A percentile compares a stretch with the other conserved stretches of the same genome.
Conservation (phyloP, 345 rosid species). For the Raphanus raphanistrum region DNA sequence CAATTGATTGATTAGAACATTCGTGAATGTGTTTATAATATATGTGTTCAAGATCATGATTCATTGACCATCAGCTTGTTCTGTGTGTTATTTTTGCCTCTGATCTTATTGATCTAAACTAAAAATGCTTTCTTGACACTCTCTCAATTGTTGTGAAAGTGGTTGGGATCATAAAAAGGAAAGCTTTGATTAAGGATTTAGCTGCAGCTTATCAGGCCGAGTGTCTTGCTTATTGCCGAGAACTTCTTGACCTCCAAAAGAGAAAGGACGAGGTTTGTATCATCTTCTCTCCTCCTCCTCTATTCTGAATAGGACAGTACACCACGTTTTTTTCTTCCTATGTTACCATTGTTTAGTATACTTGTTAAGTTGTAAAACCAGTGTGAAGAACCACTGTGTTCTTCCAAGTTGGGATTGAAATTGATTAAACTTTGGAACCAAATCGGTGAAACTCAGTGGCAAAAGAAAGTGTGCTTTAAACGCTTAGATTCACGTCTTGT, state of each 20-base stretch:
- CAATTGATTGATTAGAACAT: not conserved
- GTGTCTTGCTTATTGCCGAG: conserved; percentile 77
- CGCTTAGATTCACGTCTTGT: not conserved
- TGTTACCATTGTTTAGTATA: conserved; percentile 1
- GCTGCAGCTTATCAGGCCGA: conserved; percentile 84
- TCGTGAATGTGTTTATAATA: not conserved
- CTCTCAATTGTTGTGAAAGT: conserved; percentile 40
- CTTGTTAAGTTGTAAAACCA: not conserved
- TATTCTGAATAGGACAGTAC: not conserved
- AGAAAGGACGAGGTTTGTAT: conserved; percentile 68
- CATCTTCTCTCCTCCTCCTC: not conserved
- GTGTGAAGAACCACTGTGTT: too few relatives aligned
- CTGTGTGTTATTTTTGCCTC: not conserved
- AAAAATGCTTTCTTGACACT: not conserved
- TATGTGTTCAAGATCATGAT: not conserved
- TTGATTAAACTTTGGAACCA: conserved; percentile 1
- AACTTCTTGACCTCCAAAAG: conserved; percentile 80
- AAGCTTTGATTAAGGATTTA: conserved; percentile 84
- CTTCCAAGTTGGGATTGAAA: not conserved
- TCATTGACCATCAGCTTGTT: not conserved
- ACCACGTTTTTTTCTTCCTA: not conserved
- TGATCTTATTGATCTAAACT: conserved; percentile 6
- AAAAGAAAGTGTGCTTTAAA: not conserved
- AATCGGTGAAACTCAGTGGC: not conserved
- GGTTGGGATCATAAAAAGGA: conserved; percentile 95